Evolutionary conservation across 2,329 filamentous ascomycete species (phyloP).

Genomic region (Fusarium coffeatum): DNA sequence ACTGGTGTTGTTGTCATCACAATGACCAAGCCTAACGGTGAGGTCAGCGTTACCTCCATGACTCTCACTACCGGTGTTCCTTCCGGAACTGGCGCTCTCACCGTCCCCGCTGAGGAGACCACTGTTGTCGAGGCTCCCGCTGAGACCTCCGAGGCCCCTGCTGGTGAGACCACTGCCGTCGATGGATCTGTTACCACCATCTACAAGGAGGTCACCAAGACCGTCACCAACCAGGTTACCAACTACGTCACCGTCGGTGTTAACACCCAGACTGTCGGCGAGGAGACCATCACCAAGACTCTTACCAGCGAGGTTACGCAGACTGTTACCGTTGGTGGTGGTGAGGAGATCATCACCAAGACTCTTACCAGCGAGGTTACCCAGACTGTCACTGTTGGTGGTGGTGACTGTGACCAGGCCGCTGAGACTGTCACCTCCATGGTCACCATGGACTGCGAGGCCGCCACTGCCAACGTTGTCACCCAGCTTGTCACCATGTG

Average conservation of each 20-base stretch:
- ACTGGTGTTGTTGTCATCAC: slow-evolving; percentile 25
- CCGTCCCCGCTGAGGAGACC: slow-evolving; percentile 20
- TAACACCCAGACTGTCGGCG: slow-evolving; percentile 1
- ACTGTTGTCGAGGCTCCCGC: slow-evolving; percentile 5
- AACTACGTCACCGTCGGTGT: background rate
- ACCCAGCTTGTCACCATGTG: slow-evolving; percentile 27
- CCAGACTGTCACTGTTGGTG: slow-evolving; percentile 23
- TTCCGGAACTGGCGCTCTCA: slow-evolving; percentile 29
- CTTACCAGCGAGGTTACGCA: slow-evolving; percentile 33
- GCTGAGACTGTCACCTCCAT: slow-evolving; percentile 19
- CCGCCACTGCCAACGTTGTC: background rate
- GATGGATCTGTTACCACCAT: slow-evolving; percentile 22
- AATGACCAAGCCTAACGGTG: slow-evolving; percentile 37
- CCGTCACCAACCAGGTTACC: slow-evolving; percentile 24
- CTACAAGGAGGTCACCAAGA: slow-evolving; percentile 20
- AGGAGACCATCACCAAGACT: slow-evolving; percentile 37
- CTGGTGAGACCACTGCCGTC: background rate
- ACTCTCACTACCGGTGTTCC: slow-evolving; percentile 26
- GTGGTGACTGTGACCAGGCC: slow-evolving; percentile 13
- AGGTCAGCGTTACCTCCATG: slow-evolving; percentile 31
- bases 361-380: slow-evolving; percentile 37
- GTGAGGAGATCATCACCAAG: slow-evolving; percentile 36
- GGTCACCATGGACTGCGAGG: background rate
- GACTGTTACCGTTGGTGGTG: slow-evolving; percentile 20
- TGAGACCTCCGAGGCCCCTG: slow-evolving; percentile 5